These are phyloP conservation scores for Sarocladium strictum DNA, from an alignment of 2,329 filamentous ascomycete species.

Conservation along the genomic window DNA sequence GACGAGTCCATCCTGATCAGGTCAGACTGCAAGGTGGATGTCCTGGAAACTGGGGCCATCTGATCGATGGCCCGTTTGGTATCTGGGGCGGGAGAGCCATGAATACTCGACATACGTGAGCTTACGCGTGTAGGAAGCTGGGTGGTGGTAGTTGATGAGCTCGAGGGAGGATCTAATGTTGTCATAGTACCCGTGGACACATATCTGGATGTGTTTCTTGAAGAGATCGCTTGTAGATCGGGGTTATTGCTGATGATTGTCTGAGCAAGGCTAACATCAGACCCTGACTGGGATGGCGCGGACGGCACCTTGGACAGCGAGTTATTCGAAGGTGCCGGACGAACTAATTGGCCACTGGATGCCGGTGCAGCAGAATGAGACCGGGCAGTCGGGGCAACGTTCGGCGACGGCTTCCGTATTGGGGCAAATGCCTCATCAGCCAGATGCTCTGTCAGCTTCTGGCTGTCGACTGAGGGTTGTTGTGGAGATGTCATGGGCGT, in stretches of 20 bases:
- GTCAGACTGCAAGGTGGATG: conserved; percentile 3
- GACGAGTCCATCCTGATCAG: conserved; percentile 2
- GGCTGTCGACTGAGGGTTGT: conserved; percentile 34
- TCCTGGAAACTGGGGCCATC: neutral
- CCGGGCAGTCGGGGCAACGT: neutral
- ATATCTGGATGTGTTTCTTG: conserved; percentile 33
- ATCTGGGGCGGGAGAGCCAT: conserved; percentile 15
- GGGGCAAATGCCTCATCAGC: conserved; percentile 78
- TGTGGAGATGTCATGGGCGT: conserved; percentile 27
- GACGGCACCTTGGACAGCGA: conserved; percentile 34
- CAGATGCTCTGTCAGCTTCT: conserved; percentile 67
- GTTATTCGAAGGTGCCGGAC: conserved; percentile 20
- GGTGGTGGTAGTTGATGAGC: neutral
- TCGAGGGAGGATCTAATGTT: conserved; percentile 12
- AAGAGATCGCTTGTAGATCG: conserved; percentile 52
- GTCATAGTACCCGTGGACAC: conserved; percentile 68
- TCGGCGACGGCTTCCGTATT: conserved; percentile 20
- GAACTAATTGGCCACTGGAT: neutral
- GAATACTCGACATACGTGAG: conserved; percentile 1
- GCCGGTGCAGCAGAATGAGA: conserved; percentile 2
- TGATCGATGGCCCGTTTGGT: conserved; percentile 11
- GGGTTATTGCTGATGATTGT: conserved; percentile 58
- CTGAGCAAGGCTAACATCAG: conserved; percentile 53
- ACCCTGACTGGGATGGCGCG: conserved; percentile 27
- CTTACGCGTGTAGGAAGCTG: conserved; percentile 2